A percentile compares a stretch with the other conserved stretches of the same genome.
These are phyloP conservation scores for Penicillium antarcticum DNA, from an alignment of 495 filamentous ascomycete species.

Conservation along the genomic window DNA sequence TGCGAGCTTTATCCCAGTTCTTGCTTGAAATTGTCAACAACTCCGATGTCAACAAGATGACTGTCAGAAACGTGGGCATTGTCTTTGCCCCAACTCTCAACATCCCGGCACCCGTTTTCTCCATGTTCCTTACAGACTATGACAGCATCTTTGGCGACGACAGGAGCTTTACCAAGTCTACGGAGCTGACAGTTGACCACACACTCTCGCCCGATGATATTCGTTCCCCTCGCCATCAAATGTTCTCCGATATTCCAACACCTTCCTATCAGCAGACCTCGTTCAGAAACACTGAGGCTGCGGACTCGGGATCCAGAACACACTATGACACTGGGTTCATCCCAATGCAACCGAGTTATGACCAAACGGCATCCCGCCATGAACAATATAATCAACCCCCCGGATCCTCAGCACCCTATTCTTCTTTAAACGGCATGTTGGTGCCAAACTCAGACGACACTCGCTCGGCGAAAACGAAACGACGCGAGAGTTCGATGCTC, in stretches of 20 bases:
- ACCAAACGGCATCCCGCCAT: slow-evolving; percentile 24
- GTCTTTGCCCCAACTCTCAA: slow-evolving; percentile 98
- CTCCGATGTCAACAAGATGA: slow-evolving; percentile 94
- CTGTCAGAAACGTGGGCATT: slow-evolving; percentile 93
- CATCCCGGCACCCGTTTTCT: slow-evolving; percentile 92
- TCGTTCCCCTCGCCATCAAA: slow-evolving; percentile 63
- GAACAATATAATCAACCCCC: slow-evolving; percentile 27
- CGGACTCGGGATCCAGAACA: slow-evolving; percentile 24
- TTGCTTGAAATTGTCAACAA: slow-evolving; percentile 87
- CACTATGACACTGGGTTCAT: slow-evolving; percentile 58
- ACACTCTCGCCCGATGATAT: slow-evolving; percentile 56
- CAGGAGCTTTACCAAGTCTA: slow-evolving; percentile 2
- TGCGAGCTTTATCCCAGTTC: slow-evolving; percentile 81
- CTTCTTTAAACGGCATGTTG: slow-evolving; percentile 40
- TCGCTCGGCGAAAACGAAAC: slow-evolving; percentile 46
- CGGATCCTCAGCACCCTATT: slow-evolving; percentile 29
- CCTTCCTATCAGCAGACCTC: slow-evolving; percentile 61
- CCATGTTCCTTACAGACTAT: slow-evolving; percentile 88
- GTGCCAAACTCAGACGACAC: slow-evolving; percentile 33
- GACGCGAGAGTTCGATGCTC: slow-evolving; percentile 58
- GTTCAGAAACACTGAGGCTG: slow-evolving; percentile 38
- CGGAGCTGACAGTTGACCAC: slow-evolving; percentile 45
- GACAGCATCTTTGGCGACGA: slow-evolving; percentile 73
- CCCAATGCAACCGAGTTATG: slow-evolving; percentile 60
- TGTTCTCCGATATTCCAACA: slow-evolving; percentile 68